phyloP scores from a whole-genome alignment of 441 rosid genomes.

The Jatropha podagrica region DNA sequence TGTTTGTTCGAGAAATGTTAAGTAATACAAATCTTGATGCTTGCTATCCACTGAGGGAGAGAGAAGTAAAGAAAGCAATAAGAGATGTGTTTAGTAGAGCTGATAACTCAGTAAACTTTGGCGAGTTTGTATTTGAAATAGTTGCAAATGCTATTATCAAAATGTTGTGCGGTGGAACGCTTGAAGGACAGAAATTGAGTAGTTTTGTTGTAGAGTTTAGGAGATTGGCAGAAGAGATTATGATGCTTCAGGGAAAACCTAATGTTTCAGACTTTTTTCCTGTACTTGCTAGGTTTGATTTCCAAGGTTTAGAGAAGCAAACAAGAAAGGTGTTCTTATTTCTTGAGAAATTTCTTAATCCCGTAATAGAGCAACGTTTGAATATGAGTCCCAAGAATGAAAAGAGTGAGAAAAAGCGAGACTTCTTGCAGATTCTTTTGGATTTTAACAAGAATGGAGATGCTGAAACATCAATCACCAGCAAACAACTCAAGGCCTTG shows the following conservation, averaged over 20 bases:
- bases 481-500: constrained; percentile 34
- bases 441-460: no score
- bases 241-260: constrained; percentile 39
- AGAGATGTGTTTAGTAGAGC: constrained; percentile 26
- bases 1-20: constrained; percentile 49
- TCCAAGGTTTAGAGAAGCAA: constrained; percentile 47
- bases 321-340: constrained; percentile 19
- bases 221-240: constrained; percentile 26
- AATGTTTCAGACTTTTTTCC: constrained; percentile 66
- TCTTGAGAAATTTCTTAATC: constrained; percentile 36
- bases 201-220: constrained; percentile 32
- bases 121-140: constrained; percentile 37
- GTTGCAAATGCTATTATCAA: constrained; percentile 26
- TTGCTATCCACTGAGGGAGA: constrained; percentile 30
- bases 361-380: constrained; percentile 34
- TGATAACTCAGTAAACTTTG: constrained; percentile 37
- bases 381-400: constrained; percentile 21
- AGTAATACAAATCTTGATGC: constrained; percentile 41
- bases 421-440: constrained; percentile 2
- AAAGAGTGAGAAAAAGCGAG: constrained; percentile 22
- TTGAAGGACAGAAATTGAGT: constrained; percentile 34
- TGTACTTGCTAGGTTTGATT: constrained; percentile 42
- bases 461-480: no score
- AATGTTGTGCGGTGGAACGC: constrained; percentile 47
- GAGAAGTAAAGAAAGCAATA: constrained; percentile 33